A percentile compares a stretch with the other conserved stretches of the same genome.
These are phyloP conservation scores for Mallotus repandus DNA, from an alignment of 441 rosid species.

Conservation along the genomic window DNA sequence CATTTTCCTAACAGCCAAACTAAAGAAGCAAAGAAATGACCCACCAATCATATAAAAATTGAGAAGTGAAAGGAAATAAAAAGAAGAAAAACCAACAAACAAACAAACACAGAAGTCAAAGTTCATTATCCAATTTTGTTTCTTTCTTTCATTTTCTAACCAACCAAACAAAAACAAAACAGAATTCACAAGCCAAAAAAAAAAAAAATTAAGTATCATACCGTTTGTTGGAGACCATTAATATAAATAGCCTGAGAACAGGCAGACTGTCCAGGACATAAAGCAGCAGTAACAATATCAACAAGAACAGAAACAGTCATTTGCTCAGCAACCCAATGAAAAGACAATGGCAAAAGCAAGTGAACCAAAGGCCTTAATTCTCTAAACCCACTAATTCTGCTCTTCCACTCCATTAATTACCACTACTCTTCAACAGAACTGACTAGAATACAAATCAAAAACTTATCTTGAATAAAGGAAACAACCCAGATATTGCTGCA, in stretches of 20 bases:
- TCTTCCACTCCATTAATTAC: slow-evolving; percentile 25
- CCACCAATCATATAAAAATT: neutral
- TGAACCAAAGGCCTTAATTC: slow-evolving; percentile 48
- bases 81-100: neutral
- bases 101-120: neutral
- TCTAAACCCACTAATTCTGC: slow-evolving; percentile 25
- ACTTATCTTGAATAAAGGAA: too few species aligned
- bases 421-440: too few species aligned
- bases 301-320: slow-evolving; percentile 68
- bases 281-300: slow-evolving; percentile 48
- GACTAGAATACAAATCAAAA: too few species aligned
- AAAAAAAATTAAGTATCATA: slow-evolving; percentile 9
- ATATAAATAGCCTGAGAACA: slow-evolving; percentile 54
- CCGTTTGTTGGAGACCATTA: slow-evolving; percentile 59
- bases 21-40: too few species aligned
- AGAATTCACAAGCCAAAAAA: neutral
- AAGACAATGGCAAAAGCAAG: slow-evolving; percentile 45
- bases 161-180: neutral
- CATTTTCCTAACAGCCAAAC: neutral
- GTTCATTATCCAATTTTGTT: too few species aligned
- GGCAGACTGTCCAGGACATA: slow-evolving; percentile 50
- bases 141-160: neutral
- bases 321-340: slow-evolving; percentile 57
- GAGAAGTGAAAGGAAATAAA: neutral
- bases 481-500: too few species aligned